Evolutionary conservation across 306 rosid species (phyloP), one percentile per base, ranked within the genome.

Genomic region (Cucurbita argyrosperma): DNA sequence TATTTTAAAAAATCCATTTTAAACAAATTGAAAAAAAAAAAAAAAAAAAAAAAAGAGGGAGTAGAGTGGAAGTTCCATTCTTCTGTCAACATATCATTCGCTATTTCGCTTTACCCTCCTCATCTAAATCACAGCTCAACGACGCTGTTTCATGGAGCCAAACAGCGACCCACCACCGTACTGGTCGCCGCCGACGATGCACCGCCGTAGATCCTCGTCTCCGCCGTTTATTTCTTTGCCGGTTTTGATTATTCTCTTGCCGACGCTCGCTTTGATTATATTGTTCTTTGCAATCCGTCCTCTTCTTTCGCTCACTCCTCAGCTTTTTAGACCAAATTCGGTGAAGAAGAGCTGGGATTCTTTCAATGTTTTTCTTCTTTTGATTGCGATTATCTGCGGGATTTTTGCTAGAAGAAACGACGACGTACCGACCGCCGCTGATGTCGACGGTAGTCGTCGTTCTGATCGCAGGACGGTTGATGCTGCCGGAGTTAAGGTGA

Each of bases 311-410:
- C 51, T 87, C 78, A 76, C 88, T 23, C 62, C 85, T 40, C 82
- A 80, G 11, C 19, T 83, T 13, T 75, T 86, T 68, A 89, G 88
- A 18, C 90, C 93, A 0, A 46, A 73, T 15, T 72, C 88, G 11
- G 87, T 89, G 65, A 93, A 84, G 78, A 89, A 77, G 30, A 84
- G 90, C 80, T 88, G 96, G 96, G 90, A 90, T 80, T 93, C 88
- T 40, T 74, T 93, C 79, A 90, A 85, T 76, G 80, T 88, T 10
- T 67, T 89, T 37, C 88, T 93, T 39, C 96, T 90, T 60, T 51
- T 86, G 10, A 78, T 90, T 10, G 96, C 96, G 18, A 82, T 93
- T 39, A 80, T 89, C 0, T 90, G 87, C 47, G 96, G 96, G 8
- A 74, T 93, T 7, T 87, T 90, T 13, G 88, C 93, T 4, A 79